Percentiles rank a stretch among this genome's conserved stretches.
Conservation (phyloP, 495 filamentous ascomycete species). For the Jackrogersella minutella region DNA sequence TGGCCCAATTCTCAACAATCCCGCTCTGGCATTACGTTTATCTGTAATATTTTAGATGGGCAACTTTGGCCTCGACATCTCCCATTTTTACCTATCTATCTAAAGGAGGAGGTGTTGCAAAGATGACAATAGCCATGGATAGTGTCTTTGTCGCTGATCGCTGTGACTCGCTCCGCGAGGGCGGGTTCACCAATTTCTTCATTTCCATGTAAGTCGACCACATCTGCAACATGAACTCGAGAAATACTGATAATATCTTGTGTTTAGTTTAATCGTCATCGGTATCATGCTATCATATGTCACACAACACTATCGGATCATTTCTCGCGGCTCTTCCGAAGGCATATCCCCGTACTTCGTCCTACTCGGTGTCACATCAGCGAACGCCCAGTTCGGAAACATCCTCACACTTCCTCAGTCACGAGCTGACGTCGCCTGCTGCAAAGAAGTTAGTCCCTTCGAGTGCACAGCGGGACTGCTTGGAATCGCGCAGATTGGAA, state of each 20-base stretch:
- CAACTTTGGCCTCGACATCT: background rate
- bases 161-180: constrained; percentile 61
- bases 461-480: constrained; percentile 85
- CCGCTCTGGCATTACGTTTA: constrained; percentile 7
- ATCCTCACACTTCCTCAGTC: constrained; percentile 84
- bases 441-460: constrained; percentile 77
- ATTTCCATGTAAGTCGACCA: constrained; percentile 63
- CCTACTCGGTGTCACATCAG: constrained; percentile 87
- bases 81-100: background rate
- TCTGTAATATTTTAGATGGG: constrained; percentile 4
- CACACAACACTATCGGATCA: constrained; percentile 93
- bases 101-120: background rate
- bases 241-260: constrained; percentile 12
- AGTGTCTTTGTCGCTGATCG: constrained; percentile 46
- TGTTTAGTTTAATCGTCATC: constrained; percentile 77
- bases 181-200: constrained; percentile 66
- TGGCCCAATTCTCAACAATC: constrained; percentile 19
- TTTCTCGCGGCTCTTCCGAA: constrained; percentile 84
- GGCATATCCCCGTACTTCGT: constrained; percentile 95
- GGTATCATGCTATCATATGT: constrained; percentile 94
- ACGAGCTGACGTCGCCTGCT: constrained; percentile 81
- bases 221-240: background rate
- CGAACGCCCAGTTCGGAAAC: constrained; percentile 87
- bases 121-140: constrained; percentile 45
- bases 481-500: constrained; percentile 87